phyloP scores from a whole-genome alignment of 768 basidiomycete species.

The Leccinum subgranulosum region DNA sequence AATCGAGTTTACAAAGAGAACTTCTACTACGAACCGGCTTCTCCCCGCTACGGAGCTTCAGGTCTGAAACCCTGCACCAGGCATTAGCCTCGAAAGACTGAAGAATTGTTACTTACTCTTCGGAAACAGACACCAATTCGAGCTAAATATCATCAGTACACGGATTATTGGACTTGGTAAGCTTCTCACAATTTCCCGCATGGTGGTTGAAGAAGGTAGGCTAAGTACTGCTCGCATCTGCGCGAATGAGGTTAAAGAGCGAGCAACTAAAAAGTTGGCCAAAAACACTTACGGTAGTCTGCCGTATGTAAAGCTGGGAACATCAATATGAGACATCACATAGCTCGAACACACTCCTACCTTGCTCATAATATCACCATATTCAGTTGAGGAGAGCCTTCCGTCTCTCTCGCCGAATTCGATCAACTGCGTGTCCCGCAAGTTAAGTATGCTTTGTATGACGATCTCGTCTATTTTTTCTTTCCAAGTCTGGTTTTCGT shows the following conservation, averaged over 20 bases:
- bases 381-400: constrained; percentile 62
- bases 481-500: constrained; percentile 59
- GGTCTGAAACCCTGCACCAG: constrained; percentile 54
- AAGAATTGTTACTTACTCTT: constrained; percentile 49
- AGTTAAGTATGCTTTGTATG: constrained; percentile 54
- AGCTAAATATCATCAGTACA: constrained; percentile 40
- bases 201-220: constrained; percentile 49
- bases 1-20: neutral
- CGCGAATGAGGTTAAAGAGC: neutral
- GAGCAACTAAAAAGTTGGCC: neutral
- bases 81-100: constrained; percentile 1
- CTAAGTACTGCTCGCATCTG: constrained; percentile 70
- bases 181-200: constrained; percentile 64
- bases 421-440: constrained; percentile 63
- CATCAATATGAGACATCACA: constrained; percentile 1
- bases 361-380: constrained; percentile 86
- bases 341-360: constrained; percentile 34
- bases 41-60: constrained; percentile 72
- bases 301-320: constrained; percentile 69
- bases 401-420: constrained; percentile 40
- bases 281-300: constrained; percentile 51
- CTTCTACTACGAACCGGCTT: constrained; percentile 48
- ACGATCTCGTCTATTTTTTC: constrained; percentile 72
- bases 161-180: neutral
- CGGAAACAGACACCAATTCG: constrained; percentile 59